A percentile compares a stretch with the other conserved stretches of the same genome.
Evolutionary conservation across 108 stramenopile species (phyloP).

Genomic region (Skeletonema tropicum): DNA sequence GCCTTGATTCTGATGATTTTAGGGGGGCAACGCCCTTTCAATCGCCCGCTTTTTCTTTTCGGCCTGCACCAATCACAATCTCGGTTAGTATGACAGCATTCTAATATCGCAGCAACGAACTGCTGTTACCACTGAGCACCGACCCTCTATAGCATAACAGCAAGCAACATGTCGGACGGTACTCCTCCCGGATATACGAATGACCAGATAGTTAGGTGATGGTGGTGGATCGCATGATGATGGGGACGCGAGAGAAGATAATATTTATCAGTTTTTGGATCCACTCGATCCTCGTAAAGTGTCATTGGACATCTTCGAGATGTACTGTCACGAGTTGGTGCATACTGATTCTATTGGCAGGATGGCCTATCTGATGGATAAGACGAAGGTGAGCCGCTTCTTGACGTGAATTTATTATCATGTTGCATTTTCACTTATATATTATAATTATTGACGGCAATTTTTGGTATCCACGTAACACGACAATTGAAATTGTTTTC

Average conservation of each 20-base stretch:
- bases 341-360: constrained; percentile 21
- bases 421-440: not conserved
- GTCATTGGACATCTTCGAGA: constrained; percentile 44
- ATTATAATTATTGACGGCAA: not conserved
- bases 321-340: constrained; percentile 51
- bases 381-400: constrained; percentile 41
- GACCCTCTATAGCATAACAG: not conserved
- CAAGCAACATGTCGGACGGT: not conserved
- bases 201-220: not conserved
- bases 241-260: not conserved
- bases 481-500: not conserved
- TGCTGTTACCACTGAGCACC: too few relatives aligned
- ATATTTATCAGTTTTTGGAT: constrained; percentile 27
- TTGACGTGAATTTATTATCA: not conserved
- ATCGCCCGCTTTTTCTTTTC: too few relatives aligned
- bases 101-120: too few relatives aligned
- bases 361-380: constrained; percentile 36
- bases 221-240: not conserved
- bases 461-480: not conserved
- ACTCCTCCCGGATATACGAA: not conserved
- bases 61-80: too few relatives aligned
- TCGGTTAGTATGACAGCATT: too few relatives aligned
- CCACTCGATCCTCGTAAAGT: constrained; percentile 51
- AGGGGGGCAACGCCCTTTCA: too few relatives aligned
- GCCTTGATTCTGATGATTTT: too few relatives aligned